Evolutionary conservation across 1,284 basidiomycete species (phyloP).

Genomic region (Sporisorium iseilematis-ciliati): DNA sequence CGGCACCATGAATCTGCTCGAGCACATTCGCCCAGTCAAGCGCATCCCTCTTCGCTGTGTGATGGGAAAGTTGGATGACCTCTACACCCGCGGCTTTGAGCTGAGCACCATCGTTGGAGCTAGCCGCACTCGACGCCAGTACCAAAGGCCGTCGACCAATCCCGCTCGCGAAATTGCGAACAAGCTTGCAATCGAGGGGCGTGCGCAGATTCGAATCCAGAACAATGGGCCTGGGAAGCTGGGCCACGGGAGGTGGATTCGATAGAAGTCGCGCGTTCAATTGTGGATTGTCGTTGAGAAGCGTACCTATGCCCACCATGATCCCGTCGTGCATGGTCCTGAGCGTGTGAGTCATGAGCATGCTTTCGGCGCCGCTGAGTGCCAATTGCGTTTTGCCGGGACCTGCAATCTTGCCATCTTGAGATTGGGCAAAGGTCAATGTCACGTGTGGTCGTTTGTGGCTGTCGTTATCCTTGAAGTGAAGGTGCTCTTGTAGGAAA

Average conservation of each 20-base stretch:
- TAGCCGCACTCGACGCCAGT: conserved; percentile 71
- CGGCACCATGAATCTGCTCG: conserved; percentile 60
- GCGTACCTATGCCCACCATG: conserved; percentile 88
- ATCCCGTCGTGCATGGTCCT: conserved; percentile 88
- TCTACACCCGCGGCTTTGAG: conserved; percentile 71
- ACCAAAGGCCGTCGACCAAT: conserved; percentile 82
- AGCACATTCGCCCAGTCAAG: conserved; percentile 48
- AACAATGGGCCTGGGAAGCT: conserved; percentile 83
- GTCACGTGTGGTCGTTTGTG: conserved; percentile 73
- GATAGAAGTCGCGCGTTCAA: conserved; percentile 75
- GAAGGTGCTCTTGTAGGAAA: conserved; percentile 22
- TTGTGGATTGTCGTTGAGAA: conserved; percentile 91
- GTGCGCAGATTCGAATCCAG: conserved; percentile 83
- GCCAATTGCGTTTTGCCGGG: conserved; percentile 79
- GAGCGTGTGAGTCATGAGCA: conserved; percentile 92
- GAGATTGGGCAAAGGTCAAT: conserved; percentile 92
- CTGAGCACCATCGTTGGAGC: conserved; percentile 35
- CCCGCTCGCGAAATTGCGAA: conserved; percentile 77
- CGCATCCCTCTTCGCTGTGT: conserved; percentile 24
- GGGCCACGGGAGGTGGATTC: conserved; percentile 38
- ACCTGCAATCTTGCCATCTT: conserved; percentile 93
- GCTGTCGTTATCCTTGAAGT: background rate
- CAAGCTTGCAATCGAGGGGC: conserved; percentile 78
- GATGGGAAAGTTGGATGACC: conserved; percentile 66
- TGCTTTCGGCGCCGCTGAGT: conserved; percentile 86